A percentile compares a stretch with the other conserved stretches of the same genome.
Conservation (phyloP, 2,329 filamentous ascomycete genomes). For the Colletotrichum sp. region DNA sequence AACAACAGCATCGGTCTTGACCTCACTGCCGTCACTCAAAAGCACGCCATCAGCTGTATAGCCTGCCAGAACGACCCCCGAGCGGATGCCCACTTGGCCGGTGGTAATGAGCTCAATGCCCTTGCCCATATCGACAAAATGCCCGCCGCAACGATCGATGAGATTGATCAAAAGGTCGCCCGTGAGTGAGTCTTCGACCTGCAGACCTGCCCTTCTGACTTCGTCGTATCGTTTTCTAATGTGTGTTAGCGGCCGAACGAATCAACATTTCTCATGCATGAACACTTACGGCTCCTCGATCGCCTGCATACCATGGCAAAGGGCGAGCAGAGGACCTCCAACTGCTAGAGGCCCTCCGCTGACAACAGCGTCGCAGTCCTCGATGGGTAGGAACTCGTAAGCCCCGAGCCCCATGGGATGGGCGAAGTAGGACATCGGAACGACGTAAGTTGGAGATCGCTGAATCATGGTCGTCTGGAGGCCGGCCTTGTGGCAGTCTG, state of each 20-base stretch:
- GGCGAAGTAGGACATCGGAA: slow-evolving; percentile 34
- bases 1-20: slow-evolving; percentile 36
- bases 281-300: slow-evolving; percentile 17
- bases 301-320: slow-evolving; percentile 4
- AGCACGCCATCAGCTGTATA: slow-evolving; percentile 31
- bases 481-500: slow-evolving; percentile 34
- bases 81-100: slow-evolving; percentile 31
- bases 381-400: slow-evolving; percentile 30
- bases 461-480: slow-evolving; percentile 38
- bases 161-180: slow-evolving; percentile 23
- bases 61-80: slow-evolving; percentile 28
- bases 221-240: slow-evolving; percentile 11
- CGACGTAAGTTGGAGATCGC: slow-evolving; percentile 38
- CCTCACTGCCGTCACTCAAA: slow-evolving; percentile 32
- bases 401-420: slow-evolving; percentile 30
- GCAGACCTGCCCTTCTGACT: neutral
- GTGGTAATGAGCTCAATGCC: slow-evolving; percentile 33
- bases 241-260: neutral
- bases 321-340: neutral
- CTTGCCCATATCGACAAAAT: slow-evolving; percentile 39
- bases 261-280: neutral
- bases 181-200: slow-evolving; percentile 8
- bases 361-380: slow-evolving; percentile 25
- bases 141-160: slow-evolving; percentile 36
- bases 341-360: slow-evolving; percentile 3